Conservation (phyloP, 73 alveolate genomes). For the Effrenium voratum region DNA sequence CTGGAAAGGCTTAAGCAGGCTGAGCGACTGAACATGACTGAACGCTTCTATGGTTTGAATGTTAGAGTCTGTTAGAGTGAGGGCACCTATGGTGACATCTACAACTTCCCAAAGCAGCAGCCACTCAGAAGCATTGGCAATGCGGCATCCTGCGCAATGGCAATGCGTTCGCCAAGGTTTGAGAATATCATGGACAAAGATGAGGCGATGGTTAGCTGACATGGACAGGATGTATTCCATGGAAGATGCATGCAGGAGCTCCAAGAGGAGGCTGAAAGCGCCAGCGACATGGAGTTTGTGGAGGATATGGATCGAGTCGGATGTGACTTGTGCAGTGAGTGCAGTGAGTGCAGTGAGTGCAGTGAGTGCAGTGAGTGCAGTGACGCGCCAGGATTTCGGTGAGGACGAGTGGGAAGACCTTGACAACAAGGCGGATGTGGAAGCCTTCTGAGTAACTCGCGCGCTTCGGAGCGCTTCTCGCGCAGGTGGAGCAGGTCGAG, state of each 20-base stretch:
- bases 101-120: conserved; percentile 97
- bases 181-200: conserved; percentile 87
- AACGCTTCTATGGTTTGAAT: neutral
- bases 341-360: neutral
- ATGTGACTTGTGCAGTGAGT: too few relatives aligned
- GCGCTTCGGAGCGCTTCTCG: neutral
- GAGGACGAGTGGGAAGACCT: conserved; percentile 84
- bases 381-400: conserved; percentile 23
- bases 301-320: conserved; percentile 9
- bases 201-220: conserved; percentile 1
- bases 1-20: conserved; percentile 97
- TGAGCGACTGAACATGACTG: neutral
- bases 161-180: neutral
- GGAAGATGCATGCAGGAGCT: neutral
- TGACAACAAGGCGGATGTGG: conserved; percentile 1
- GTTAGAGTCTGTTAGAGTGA: neutral
- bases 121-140: too few relatives aligned
- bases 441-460: neutral
- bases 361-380: neutral
- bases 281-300: conserved; percentile 78
- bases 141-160: too few relatives aligned
- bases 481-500: conserved; percentile 78
- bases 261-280: conserved; percentile 29
- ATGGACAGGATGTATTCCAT: neutral
- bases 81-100: conserved; percentile 97